phyloP scores from a whole-genome alignment of 2,329 filamentous ascomycete species.

The Monosporascus sp. region DNA sequence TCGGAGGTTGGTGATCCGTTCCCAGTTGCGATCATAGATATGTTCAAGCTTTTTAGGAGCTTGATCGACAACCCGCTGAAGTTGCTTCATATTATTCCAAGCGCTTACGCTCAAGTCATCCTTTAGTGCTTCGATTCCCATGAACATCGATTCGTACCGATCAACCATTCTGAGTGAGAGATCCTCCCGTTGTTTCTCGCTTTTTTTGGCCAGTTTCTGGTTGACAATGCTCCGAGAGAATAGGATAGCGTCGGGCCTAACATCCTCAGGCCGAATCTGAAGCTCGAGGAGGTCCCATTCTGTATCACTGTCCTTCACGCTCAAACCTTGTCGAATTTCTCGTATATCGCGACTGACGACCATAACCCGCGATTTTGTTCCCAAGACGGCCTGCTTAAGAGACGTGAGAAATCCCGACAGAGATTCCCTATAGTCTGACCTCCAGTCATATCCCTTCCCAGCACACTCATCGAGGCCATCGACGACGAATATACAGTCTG shows the following conservation, averaged over 20 bases:
- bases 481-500: slow-evolving; percentile 12
- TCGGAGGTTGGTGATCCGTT: slow-evolving; percentile 10
- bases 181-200: slow-evolving; percentile 1
- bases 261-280: slow-evolving; percentile 14
- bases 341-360: slow-evolving; percentile 21
- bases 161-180: slow-evolving; percentile 21
- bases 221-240: slow-evolving; percentile 24
- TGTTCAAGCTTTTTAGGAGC: slow-evolving; percentile 21
- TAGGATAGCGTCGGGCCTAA: slow-evolving; percentile 14
- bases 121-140: slow-evolving; percentile 28
- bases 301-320: too few relatives aligned
- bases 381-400: background rate
- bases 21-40: slow-evolving; percentile 28
- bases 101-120: slow-evolving; percentile 10
- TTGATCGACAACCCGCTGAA: slow-evolving; percentile 21
- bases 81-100: slow-evolving; percentile 22
- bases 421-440: background rate
- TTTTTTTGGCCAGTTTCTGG: slow-evolving; percentile 23
- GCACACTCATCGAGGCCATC: slow-evolving; percentile 24
- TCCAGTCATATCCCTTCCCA: background rate
- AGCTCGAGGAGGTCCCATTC: slow-evolving; percentile 6
- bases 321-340: slow-evolving; percentile 16
- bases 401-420: slow-evolving; percentile 12
- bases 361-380: slow-evolving; percentile 13
- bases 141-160: slow-evolving; percentile 28